A percentile compares a stretch with the other conserved stretches of the same genome.
phyloP scores from a whole-genome alignment of 768 basidiomycete genomes.

The Multifurca ochricompacta region DNA sequence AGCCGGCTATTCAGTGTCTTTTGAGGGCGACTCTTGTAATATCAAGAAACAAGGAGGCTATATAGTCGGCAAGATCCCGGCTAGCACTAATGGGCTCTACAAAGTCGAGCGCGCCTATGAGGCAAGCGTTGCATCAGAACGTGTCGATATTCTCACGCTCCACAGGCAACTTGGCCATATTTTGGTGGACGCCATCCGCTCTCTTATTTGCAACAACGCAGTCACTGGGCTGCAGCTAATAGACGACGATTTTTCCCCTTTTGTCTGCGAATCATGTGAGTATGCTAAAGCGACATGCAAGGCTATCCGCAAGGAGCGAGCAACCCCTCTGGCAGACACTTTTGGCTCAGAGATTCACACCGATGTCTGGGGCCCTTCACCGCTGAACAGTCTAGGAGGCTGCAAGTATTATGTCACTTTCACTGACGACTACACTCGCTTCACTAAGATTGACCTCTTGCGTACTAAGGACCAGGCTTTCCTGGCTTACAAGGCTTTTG shows the following conservation, averaged over 20 bases:
- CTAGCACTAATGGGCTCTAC: background rate
- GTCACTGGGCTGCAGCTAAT: too few species aligned
- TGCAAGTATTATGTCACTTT: constrained; percentile 24
- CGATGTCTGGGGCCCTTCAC: constrained; percentile 41
- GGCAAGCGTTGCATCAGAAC: background rate
- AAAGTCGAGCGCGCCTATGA: background rate
- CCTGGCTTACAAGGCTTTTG: too few species aligned
- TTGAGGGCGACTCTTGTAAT: too few species aligned
- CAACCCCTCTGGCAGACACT: constrained; percentile 24
- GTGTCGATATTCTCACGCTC: constrained; percentile 1
- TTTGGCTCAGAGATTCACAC: constrained; percentile 34
- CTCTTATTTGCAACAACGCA: too few species aligned
- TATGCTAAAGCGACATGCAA: too few species aligned
- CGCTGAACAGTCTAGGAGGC: constrained; percentile 23
- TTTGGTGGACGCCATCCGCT: constrained; percentile 21
- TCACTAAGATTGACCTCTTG: constrained; percentile 2
- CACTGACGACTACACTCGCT: constrained; percentile 27
- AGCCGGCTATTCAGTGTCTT: too few species aligned
- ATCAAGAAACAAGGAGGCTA: background rate
- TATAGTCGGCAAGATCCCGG: background rate
- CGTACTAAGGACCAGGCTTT: too few species aligned
- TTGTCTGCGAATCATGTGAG: constrained; percentile 38
- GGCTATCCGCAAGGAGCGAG: too few species aligned
- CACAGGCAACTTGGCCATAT: constrained; percentile 33
- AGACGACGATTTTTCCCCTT: constrained; percentile 25